Base-by-base conservation (phyloP, 352 stramenopile genomes). In the Phytophthora capsici region DNA sequence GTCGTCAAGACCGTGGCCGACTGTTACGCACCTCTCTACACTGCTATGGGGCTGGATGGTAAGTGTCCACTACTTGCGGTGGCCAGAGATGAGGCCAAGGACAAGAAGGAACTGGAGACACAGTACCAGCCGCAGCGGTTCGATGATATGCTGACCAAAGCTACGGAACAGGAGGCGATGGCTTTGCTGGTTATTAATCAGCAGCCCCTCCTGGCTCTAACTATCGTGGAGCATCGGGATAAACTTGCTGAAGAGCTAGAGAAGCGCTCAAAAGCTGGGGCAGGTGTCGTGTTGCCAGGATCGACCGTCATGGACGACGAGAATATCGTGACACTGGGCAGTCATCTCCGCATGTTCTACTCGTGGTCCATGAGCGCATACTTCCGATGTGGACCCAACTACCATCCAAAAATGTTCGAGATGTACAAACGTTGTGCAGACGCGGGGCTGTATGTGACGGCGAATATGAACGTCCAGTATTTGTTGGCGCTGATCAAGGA, bases 381-480 rank as follows among this genome's bases (percentile, higher is more conserved):
- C 56, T 54, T 55, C 1, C 26, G 69, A 23, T 57, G 65, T 16
- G 62, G 63, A 8, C 58, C 69, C 38, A 25, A 38, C 0, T 67
- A 65, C 34, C 62, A 79, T 53, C 54, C 57, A 8, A 63, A 69
- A 40, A 44, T 88, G 52, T 78, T 88, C 19, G 46, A 71, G 4
- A 76, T 86, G 8, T 91, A 90, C 69, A 61, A 88, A 22, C 64
- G 72, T 10, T 34, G 68, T 71, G 17, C 44, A 80, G 13, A 75
- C 9, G 66, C 69, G 6, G 36, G 57, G 10, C 45, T 89, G 17
- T 86, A 89, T 58, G 78, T 82, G 52, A 84, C 83, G 1, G 78
- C 80, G 7, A 86, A 84, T 63, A 91, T 90, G 80, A 90, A 81
- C 47, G 64, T 70, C 23, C 71, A 84, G 57, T 91, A 87, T 62